Percentiles rank a stretch among this genome's conserved stretches.
These are phyloP conservation scores for Fusarium hostae DNA, from an alignment of 2,329 filamentous ascomycete species.

Conservation along the genomic window DNA sequence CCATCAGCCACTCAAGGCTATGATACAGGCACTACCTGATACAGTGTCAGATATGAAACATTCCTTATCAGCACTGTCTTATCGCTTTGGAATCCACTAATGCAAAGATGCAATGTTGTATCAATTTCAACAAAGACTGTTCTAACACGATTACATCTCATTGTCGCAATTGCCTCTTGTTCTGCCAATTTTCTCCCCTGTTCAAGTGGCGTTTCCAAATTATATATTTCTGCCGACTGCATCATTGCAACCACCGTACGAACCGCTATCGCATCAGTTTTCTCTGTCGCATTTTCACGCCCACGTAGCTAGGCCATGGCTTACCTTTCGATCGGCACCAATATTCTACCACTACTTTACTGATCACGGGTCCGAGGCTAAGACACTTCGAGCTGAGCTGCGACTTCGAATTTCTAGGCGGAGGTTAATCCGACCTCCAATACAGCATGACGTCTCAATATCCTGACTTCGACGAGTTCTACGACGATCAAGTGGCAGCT, in stretches of 20 bases:
- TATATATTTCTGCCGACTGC: background rate
- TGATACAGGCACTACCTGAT: background rate
- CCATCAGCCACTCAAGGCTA: background rate
- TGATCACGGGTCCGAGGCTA: slow-evolving; percentile 44
- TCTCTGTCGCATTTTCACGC: slow-evolving; percentile 11
- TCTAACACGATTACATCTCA: slow-evolving; percentile 11
- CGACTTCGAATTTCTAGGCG: slow-evolving; percentile 19
- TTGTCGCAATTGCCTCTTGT: background rate
- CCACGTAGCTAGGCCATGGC: slow-evolving; percentile 40
- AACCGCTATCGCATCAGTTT: background rate
- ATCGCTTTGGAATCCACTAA: slow-evolving; percentile 31
- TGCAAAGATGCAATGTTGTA: slow-evolving; percentile 1
- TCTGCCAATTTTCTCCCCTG: background rate
- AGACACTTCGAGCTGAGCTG: slow-evolving; percentile 30
- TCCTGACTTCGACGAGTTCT: slow-evolving; percentile 49
- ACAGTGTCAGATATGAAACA: slow-evolving; percentile 23
- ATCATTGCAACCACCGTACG: background rate
- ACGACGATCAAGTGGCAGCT: slow-evolving; percentile 51
- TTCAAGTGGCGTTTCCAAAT: background rate
- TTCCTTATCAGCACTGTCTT: slow-evolving; percentile 25
- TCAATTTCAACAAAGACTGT: slow-evolving; percentile 27
- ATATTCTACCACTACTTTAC: slow-evolving; percentile 36
- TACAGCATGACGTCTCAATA: slow-evolving; percentile 51
- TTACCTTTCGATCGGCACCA: slow-evolving; percentile 38
- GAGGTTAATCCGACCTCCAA: slow-evolving; percentile 4